Conservation (phyloP, 164 flowering plant species). For the Vitis rotundifolia region DNA sequence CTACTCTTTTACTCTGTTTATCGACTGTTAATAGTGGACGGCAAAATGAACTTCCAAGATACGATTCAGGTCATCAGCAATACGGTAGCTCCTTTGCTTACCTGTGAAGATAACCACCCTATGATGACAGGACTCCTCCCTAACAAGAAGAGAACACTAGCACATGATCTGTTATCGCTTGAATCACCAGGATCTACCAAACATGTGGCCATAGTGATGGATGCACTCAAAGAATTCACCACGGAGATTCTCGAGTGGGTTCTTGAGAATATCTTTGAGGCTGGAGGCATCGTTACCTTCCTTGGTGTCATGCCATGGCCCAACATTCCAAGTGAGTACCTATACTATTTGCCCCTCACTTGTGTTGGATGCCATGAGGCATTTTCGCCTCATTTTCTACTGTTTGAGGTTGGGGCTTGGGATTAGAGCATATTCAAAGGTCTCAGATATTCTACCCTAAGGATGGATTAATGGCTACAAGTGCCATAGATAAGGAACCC, state of each 20-base stretch:
- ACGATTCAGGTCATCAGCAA: background rate
- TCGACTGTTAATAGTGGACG: no score
- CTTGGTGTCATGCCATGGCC: conserved; percentile 65
- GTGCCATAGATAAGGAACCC: no score
- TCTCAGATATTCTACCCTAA: no score
- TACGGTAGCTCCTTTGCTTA: no score
- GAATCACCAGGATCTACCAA: conserved; percentile 21
- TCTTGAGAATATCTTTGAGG: conserved; percentile 27
- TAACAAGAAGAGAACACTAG: background rate
- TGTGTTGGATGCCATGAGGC: background rate
- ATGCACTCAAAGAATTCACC: conserved; percentile 40
- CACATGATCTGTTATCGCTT: conserved; percentile 1
- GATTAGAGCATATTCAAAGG: no score
- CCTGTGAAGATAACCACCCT: background rate
- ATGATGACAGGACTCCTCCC: background rate
- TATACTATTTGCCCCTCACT: background rate
- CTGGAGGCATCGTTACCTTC: conserved; percentile 38
- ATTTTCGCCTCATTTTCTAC: no score
- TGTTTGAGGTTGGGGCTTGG: no score
- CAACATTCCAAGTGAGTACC: conserved; percentile 42
- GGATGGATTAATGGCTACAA: no score
- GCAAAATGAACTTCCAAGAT: no score
- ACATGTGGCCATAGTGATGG: conserved; percentile 49
- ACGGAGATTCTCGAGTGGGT: conserved; percentile 40
- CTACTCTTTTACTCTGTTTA: no score